These are phyloP conservation scores for Wakefieldia striispora DNA, from an alignment of 768 basidiomycete species.

Conservation along the genomic window DNA sequence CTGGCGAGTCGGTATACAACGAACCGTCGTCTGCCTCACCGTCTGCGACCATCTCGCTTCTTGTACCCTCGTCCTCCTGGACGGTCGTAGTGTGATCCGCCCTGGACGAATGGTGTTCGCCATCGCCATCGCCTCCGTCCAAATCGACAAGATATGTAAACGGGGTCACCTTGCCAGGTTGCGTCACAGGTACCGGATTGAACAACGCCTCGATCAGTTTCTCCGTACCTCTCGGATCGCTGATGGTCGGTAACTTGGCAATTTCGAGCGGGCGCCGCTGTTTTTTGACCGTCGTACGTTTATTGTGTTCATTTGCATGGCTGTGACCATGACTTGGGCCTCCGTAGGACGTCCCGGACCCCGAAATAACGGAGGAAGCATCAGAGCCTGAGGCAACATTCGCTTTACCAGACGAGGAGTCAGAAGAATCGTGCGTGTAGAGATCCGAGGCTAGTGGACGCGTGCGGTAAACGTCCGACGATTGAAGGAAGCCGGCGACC, in stretches of 20 bases:
- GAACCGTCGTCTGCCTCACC: constrained; percentile 17
- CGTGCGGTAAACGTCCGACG: constrained; percentile 49
- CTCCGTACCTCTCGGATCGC: constrained; percentile 66
- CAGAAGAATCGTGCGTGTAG: constrained; percentile 26
- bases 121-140: constrained; percentile 15
- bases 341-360: background rate
- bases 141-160: constrained; percentile 38
- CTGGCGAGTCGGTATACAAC: constrained; percentile 23
- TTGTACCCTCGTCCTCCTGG: background rate
- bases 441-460: constrained; percentile 52
- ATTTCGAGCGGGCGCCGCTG: constrained; percentile 30
- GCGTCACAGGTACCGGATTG: constrained; percentile 58
- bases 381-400: constrained; percentile 13
- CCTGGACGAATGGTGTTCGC: constrained; percentile 3
- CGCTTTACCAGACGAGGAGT: constrained; percentile 29
- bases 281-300: constrained; percentile 14
- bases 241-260: constrained; percentile 45
- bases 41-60: background rate
- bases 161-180: constrained; percentile 24
- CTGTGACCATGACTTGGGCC: background rate
- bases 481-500: constrained; percentile 57
- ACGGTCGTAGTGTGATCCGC: background rate
- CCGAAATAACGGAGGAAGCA: constrained; percentile 22
- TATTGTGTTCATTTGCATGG: background rate
- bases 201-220: constrained; percentile 76